These are phyloP conservation scores for Cyclotella atomus DNA, from an alignment of 108 stramenopile genomes.

Conservation along the genomic window DNA sequence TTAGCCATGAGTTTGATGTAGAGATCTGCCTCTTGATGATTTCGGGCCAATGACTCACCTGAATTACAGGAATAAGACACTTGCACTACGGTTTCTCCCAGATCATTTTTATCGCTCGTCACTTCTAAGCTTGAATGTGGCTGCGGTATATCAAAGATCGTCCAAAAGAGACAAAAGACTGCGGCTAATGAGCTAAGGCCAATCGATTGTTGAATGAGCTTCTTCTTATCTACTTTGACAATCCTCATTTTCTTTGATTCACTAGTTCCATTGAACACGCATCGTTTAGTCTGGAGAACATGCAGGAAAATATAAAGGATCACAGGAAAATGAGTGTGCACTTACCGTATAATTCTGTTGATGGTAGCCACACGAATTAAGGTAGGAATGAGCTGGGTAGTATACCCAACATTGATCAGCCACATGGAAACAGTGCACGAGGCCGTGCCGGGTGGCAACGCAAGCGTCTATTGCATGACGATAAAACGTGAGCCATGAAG, in stretches of 20 bases:
- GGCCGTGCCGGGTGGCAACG: neutral
- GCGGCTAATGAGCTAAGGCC: constrained; percentile 14
- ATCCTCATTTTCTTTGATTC: constrained; percentile 29
- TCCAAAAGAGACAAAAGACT: constrained; percentile 20
- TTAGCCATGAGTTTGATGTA: neutral
- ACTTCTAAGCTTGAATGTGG: neutral
- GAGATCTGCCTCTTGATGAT: neutral
- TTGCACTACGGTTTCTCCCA: neutral
- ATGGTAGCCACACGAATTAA: constrained; percentile 37
- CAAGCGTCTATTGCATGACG: neutral
- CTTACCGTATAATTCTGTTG: neutral
- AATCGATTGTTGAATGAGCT: constrained; percentile 24
- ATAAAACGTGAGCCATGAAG: too few relatives aligned
- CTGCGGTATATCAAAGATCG: neutral
- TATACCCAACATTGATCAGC: constrained; percentile 50
- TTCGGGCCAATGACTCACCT: neutral
- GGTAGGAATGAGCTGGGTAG: constrained; percentile 43
- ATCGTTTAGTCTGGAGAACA: neutral
- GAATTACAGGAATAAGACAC: neutral
- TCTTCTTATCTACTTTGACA: constrained; percentile 24
- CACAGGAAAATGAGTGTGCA: neutral
- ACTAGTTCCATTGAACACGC: constrained; percentile 22
- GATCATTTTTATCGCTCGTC: neutral
- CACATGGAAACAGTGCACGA: constrained; percentile 38
- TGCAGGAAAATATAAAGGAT: neutral